Evolutionary conservation across 495 filamentous ascomycete genomes (phyloP).

Genomic region (Hyphodiscus hymeniophilus): DNA sequence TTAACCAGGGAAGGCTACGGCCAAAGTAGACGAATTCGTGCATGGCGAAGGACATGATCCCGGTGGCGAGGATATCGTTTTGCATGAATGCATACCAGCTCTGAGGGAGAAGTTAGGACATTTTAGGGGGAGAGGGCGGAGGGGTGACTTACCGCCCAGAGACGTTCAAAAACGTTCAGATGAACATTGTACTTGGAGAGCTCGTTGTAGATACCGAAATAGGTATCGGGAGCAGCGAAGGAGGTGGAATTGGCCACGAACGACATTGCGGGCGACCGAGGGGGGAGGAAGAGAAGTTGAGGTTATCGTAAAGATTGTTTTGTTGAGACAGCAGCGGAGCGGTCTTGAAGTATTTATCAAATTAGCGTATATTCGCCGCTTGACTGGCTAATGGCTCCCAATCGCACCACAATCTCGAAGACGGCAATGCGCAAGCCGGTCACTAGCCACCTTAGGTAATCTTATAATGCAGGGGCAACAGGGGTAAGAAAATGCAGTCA

Average conservation of each 20-base stretch:
- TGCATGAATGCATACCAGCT: conserved; percentile 96
- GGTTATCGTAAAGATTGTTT: not conserved
- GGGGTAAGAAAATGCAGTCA: too few relatives aligned
- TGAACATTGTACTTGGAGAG: conserved; percentile 81
- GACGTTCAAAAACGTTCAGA: conserved; percentile 71
- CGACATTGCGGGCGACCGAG: conserved; percentile 9
- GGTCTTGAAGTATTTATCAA: not conserved
- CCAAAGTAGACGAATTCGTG: conserved; percentile 95
- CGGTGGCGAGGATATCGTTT: conserved; percentile 91
- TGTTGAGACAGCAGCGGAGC: not conserved
- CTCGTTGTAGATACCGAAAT: conserved; percentile 78
- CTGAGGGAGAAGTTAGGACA: conserved; percentile 26
- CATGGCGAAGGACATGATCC: conserved; percentile 94
- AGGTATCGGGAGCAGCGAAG: conserved; percentile 44
- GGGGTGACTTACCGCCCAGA: conserved; percentile 70
- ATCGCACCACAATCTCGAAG: conserved; percentile 2
- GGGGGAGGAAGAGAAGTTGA: not conserved
- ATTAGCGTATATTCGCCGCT: conserved; percentile 1
- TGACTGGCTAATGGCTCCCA: too few relatives aligned
- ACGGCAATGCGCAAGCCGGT: not conserved
- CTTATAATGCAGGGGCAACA: too few relatives aligned
- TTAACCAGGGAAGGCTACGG: conserved; percentile 83
- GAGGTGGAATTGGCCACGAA: conserved; percentile 20
- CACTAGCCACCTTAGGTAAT: too few relatives aligned
- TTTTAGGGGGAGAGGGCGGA: conserved; percentile 5